Evolutionary conservation across 441 rosid species (phyloP), one percentile per base, ranked within the genome.

Genomic region (Daphne laureola): DNA sequence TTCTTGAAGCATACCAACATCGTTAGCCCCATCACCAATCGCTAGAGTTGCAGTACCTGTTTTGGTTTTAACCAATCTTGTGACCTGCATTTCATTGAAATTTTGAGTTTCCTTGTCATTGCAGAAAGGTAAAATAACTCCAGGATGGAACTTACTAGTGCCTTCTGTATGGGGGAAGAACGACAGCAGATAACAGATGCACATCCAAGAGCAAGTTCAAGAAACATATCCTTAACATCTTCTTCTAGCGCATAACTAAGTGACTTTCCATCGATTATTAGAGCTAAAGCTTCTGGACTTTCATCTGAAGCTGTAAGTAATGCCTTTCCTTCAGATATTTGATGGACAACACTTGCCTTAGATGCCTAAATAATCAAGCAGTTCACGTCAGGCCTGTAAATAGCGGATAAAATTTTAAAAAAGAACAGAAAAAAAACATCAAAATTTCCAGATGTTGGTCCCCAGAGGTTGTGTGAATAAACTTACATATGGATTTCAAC

Each of bases 181-280:
- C 99, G 96, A 35, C 99, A 93, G 74, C 99, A 93, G 64, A 93
- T 90, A 55, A 93, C 96, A 8, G 99, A 93, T 49, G 96, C 96
- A 63, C 99, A 93, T 46, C 86, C 82, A 49, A 82, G 62, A 38
- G 99, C 90, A 57, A 93, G 89, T 63, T 87, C 87, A n/a, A 93
- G 78, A 64, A 93, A 87, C 36, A 27, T 51, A 57, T 80, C 65
- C 75, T 85, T 83, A 53, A 82, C 68, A 60, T 82, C 96, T 18
- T 80, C 83, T 23, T 85, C 78, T 50, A 93, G 73, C 51, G 97
- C 99, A 68, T 80, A 78, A 58, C 80, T 42, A 26, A 90, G 96
- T 42, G 97, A 87, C 58, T 83, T 80, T 31, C 99, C 97, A 69
- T 93, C 99, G 45, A 93, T 80, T 27, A 90, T 82, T 73, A 93